phyloP scores from a whole-genome alignment of 2,329 filamentous ascomycete genomes.

The Paracoccidioides brasiliensis region DNA sequence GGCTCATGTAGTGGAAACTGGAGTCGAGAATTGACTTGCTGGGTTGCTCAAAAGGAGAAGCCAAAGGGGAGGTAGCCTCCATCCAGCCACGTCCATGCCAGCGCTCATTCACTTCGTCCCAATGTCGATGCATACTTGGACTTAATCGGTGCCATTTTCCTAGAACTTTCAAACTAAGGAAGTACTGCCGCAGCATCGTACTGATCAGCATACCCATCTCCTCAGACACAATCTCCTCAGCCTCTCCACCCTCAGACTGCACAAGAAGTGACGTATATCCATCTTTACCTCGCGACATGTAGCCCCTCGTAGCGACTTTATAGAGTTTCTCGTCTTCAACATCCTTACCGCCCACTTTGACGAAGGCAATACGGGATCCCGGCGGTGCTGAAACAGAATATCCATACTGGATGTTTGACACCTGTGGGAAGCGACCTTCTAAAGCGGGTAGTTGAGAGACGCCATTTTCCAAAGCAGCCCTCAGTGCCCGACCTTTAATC shows the following conservation, averaged over 20 bases:
- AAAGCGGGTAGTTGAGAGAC: constrained; percentile 69
- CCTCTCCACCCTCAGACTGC: constrained; percentile 59
- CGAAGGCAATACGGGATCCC: constrained; percentile 50
- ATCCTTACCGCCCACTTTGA: constrained; percentile 47
- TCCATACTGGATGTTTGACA: constrained; percentile 66
- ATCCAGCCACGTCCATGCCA: constrained; percentile 43
- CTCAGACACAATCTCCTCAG: constrained; percentile 67
- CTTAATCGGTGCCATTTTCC: constrained; percentile 67
- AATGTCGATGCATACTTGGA: constrained; percentile 49
- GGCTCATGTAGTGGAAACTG: constrained; percentile 12
- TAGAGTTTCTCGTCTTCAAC: constrained; percentile 55
- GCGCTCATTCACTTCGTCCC: constrained; percentile 50
- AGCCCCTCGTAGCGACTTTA: constrained; percentile 64
- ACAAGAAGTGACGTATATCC: constrained; percentile 68
- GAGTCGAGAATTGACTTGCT: not conserved
- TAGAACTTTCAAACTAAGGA: constrained; percentile 70
- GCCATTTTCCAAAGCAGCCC: constrained; percentile 72
- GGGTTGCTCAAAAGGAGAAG: not conserved
- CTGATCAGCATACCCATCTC: constrained; percentile 81
- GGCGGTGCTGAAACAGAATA: constrained; percentile 52
- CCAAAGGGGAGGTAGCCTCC: constrained; percentile 15
- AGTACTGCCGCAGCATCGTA: constrained; percentile 79
- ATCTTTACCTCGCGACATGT: constrained; percentile 82
- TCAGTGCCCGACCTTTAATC: constrained; percentile 57
- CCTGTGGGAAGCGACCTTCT: constrained; percentile 75